Base-by-base conservation (phyloP, 1,284 basidiomycete species). In the Puccinia hordei region DNA sequence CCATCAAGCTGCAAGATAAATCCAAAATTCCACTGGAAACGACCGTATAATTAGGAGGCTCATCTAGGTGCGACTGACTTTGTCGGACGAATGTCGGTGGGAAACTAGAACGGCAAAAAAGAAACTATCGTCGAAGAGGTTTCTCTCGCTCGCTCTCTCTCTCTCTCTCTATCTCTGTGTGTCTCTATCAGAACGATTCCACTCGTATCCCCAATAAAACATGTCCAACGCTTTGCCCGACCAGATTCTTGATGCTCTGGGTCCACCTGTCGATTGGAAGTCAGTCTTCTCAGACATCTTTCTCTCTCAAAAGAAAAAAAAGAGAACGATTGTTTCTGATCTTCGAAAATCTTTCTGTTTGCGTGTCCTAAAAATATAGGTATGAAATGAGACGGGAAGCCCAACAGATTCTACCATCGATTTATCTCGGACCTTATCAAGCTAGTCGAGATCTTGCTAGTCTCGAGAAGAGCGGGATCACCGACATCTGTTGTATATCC, bases 301-400 rank as follows among this genome's bases (percentile, higher is more conserved):
- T 41, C 38, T 41, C 12, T n/a, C n/a, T 12, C n/a, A n/a, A n/a
- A n/a, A n/a, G n/a, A n/a, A 41, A 41, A 41, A 41, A 41, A 4
- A 12, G 6, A 41, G 38, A 51, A n/a, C 27, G 19, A 27, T 55
- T 5, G 17, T 22, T 19, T 5, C 17, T 30, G 24, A 33, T 73
- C 35, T 38, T 17, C 19, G 22, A 12, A 27, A 19, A 12, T 73
- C 4, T 13, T 72, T 61, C 61, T 63, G 51, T 55, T 75, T 59
- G 30, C 68, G 63, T 81, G 66, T 68, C 74, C 35, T 6, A 41
- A 41, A 41, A 41, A 41, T 13, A 27, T 30, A 95, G 93, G 85
- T 97, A 97, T 84, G 94, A 97, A 86, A 97, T 97, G 95, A 89
- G 95, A 59, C 88, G 94, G 63, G 91, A 95, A 84, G 94, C 93